A percentile compares a stretch with the other conserved stretches of the same genome.
These are phyloP conservation scores for Meira nashicola DNA, from an alignment of 1,284 basidiomycete genomes.

Conservation along the genomic window DNA sequence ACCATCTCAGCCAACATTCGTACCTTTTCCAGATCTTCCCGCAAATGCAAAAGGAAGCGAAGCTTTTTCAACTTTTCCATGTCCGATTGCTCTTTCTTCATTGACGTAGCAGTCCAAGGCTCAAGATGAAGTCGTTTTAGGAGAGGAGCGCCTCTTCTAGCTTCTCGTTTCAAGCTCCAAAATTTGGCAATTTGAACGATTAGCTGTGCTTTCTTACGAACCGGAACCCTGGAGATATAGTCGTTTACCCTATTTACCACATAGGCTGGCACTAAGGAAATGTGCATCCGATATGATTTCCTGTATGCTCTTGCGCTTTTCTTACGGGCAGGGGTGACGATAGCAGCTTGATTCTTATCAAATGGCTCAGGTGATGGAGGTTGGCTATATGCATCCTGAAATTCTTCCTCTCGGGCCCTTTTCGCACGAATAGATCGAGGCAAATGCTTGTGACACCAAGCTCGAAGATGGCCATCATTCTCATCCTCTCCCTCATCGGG, in stretches of 20 bases:
- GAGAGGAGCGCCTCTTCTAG: conserved; percentile 82
- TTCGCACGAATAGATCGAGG: conserved; percentile 21
- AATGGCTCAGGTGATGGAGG: neutral
- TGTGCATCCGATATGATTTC: conserved; percentile 58
- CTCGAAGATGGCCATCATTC: conserved; percentile 27
- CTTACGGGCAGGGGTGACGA: conserved; percentile 15
- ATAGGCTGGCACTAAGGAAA: conserved; percentile 58
- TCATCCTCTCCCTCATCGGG: conserved; percentile 30
- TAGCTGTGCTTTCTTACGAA: conserved; percentile 74
- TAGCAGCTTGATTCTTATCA: neutral
- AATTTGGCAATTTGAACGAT: conserved; percentile 78
- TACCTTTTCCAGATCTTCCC: conserved; percentile 72
- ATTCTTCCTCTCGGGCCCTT: conserved; percentile 9
- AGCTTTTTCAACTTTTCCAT: conserved; percentile 71
- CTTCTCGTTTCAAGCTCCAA: conserved; percentile 95
- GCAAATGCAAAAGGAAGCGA: conserved; percentile 59
- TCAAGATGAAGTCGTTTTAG: conserved; percentile 91
- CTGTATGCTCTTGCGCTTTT: conserved; percentile 60
- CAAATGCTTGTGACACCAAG: conserved; percentile 48
- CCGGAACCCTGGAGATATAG: conserved; percentile 68
- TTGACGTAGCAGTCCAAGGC: conserved; percentile 83
- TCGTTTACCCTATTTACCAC: conserved; percentile 66
- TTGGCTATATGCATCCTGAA: conserved; percentile 6
- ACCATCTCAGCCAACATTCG: conserved; percentile 68
- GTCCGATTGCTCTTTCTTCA: conserved; percentile 61